These are phyloP conservation scores for Gossypium bickii DNA, from an alignment of 345 rosid species.

Conservation along the genomic window DNA sequence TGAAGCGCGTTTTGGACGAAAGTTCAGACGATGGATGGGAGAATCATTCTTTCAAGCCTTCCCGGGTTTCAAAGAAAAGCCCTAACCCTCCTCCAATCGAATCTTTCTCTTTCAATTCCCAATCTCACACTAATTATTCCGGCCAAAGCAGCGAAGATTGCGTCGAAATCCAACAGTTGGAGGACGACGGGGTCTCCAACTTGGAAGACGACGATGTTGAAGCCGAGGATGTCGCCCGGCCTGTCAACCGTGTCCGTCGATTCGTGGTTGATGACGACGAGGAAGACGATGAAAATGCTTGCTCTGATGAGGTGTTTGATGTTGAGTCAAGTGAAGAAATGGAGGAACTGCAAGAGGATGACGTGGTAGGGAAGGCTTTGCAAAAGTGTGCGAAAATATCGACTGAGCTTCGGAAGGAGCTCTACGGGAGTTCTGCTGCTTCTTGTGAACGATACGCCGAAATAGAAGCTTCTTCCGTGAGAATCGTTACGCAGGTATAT, in stretches of 20 bases:
- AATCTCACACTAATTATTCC: background rate
- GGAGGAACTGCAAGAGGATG: conserved; percentile 41
- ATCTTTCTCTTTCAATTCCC: conserved; percentile 59
- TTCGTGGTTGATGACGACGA: conserved; percentile 74
- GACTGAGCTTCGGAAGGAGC: conserved; percentile 60
- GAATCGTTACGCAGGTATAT: conserved; percentile 84
- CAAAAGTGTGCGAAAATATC: conserved; percentile 87
- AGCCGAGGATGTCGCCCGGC: conserved; percentile 42
- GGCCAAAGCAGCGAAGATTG: conserved; percentile 45
- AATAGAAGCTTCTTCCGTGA: conserved; percentile 72
- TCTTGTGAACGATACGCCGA: conserved; percentile 72
- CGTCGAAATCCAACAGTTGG: conserved; percentile 32
- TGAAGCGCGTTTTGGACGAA: conserved; percentile 75
- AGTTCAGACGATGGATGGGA: conserved; percentile 94
- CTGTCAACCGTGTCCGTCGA: conserved; percentile 53
- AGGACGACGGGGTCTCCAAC: conserved; percentile 15
- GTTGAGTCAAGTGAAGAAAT: conserved; percentile 45
- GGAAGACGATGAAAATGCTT: conserved; percentile 27
- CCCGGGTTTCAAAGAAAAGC: conserved; percentile 55
- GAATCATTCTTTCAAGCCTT: conserved; percentile 63
- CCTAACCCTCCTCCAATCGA: conserved; percentile 61
- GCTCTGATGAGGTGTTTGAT: conserved; percentile 41
- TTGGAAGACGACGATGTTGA: conserved; percentile 35
- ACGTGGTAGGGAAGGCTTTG: conserved; percentile 84
- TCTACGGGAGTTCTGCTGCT: conserved; percentile 57